Percentiles rank a stretch among this genome's conserved stretches.
These are phyloP conservation scores for Sporopachydermia cereana DNA, from an alignment of 1,139 yeast genomes.

Conservation along the genomic window DNA sequence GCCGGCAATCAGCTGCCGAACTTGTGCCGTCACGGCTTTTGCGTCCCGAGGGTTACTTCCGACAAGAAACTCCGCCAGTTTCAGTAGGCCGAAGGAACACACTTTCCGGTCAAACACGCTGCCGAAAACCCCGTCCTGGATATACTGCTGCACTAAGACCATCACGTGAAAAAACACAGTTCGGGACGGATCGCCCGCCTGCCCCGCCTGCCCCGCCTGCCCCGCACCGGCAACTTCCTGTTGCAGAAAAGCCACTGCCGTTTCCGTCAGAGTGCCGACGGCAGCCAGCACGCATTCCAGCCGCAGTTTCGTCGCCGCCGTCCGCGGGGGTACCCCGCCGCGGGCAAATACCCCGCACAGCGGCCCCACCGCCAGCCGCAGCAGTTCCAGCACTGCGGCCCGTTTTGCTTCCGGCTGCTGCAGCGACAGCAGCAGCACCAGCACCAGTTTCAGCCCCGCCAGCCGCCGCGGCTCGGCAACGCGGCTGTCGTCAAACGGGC, in stretches of 20 bases:
- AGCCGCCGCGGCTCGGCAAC: not conserved
- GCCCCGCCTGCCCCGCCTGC: not conserved
- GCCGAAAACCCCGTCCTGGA: not conserved
- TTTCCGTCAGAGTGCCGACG: not conserved
- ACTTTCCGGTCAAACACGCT: not conserved
- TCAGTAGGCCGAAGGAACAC: slow-evolving; percentile 1
- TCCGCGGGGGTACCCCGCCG: not conserved
- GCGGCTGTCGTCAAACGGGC: not conserved
- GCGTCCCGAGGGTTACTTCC: not conserved
- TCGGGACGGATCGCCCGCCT: not conserved
- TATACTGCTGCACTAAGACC: not conserved
- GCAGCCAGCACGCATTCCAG: slow-evolving; percentile 2
- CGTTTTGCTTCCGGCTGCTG: not conserved
- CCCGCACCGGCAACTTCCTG: not conserved
- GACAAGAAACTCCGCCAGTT: slow-evolving; percentile 5
- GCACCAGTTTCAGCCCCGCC: not conserved
- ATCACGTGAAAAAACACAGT: not conserved
- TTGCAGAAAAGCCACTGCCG: not conserved
- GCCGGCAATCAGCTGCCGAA: not conserved
- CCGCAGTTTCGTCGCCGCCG: not conserved
- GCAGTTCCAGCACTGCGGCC: not conserved
- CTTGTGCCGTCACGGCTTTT: slow-evolving; percentile 1
- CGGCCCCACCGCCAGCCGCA: not conserved
- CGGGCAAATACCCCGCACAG: not conserved
- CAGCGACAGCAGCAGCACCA: not conserved